Percentiles rank a stretch among this genome's conserved stretches.
Evolutionary conservation across 2,329 filamentous ascomycete species (phyloP).

Genomic region (Colletotrichum simmondsii): DNA sequence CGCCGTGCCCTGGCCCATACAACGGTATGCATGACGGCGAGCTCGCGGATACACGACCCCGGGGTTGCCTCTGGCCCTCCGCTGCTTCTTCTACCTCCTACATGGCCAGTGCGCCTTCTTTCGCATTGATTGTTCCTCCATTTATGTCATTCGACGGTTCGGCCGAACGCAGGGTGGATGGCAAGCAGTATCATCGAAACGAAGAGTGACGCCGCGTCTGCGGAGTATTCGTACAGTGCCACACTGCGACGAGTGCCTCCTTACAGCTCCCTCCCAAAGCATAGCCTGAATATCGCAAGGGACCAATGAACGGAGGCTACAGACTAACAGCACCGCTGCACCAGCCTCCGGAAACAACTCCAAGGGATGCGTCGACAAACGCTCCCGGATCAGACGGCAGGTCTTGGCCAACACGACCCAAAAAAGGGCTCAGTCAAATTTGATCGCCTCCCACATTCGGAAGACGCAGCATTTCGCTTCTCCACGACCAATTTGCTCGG

Average conservation of each 20-base stretch:
- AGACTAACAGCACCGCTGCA: background rate
- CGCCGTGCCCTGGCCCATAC: slow-evolving; percentile 11
- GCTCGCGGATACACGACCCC: slow-evolving; percentile 1
- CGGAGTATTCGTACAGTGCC: background rate
- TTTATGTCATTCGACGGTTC: slow-evolving; percentile 13
- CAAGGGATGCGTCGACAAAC: background rate
- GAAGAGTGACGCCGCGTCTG: background rate
- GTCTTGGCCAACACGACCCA: slow-evolving; percentile 28
- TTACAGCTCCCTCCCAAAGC: background rate
- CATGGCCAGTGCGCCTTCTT: slow-evolving; percentile 12
- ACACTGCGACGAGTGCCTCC: background rate
- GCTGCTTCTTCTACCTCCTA: slow-evolving; percentile 14
- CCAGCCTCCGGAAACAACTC: slow-evolving; percentile 9
- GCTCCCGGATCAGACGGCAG: slow-evolving; percentile 32
- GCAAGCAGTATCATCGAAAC: background rate
- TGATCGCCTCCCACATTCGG: slow-evolving; percentile 26
- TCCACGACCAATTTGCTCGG: slow-evolving; percentile 20
- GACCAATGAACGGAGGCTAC: background rate
- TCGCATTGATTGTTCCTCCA: slow-evolving; percentile 16
- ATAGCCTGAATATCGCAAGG: slow-evolving; percentile 1
- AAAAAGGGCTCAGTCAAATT: background rate
- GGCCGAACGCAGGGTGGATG: background rate
- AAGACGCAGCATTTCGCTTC: slow-evolving; percentile 30
- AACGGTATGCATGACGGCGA: slow-evolving; percentile 29
- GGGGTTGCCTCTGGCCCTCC: background rate